Conservation (phyloP, 805 yeast genomes). For the Lipomyces yamadae region DNA sequence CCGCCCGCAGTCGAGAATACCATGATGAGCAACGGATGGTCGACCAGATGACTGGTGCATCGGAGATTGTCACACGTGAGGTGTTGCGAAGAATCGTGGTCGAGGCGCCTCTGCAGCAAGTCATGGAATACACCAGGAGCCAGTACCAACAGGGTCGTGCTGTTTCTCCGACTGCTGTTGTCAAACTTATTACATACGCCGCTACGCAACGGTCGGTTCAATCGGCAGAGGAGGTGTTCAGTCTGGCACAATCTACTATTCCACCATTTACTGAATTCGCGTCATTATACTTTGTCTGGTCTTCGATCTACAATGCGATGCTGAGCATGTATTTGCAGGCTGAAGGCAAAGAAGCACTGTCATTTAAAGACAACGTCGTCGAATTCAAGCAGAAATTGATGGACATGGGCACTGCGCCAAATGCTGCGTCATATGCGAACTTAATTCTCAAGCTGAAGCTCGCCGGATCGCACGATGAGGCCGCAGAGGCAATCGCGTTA, state of each 20-base stretch:
- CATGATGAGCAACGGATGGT: slow-evolving; percentile 13
- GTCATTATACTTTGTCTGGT: slow-evolving; percentile 39
- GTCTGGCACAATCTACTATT: slow-evolving; percentile 20
- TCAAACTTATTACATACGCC: slow-evolving; percentile 24
- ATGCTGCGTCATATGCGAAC: slow-evolving; percentile 47
- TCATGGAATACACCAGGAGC: slow-evolving; percentile 9
- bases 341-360: slow-evolving; percentile 39
- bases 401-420: slow-evolving; percentile 44
- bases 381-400: slow-evolving; percentile 42
- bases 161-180: slow-evolving; percentile 22
- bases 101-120: slow-evolving; percentile 6
- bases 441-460: slow-evolving; percentile 41
- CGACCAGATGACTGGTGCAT: slow-evolving; percentile 16
- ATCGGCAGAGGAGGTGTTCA: slow-evolving; percentile 27
- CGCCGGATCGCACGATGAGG: slow-evolving; percentile 44
- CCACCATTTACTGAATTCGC: slow-evolving; percentile 26
- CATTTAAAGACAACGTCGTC: slow-evolving; percentile 33
- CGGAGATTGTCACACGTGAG: slow-evolving; percentile 9
- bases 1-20: not conserved
- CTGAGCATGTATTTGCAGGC: slow-evolving; percentile 40
- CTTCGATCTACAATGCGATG: slow-evolving; percentile 40
- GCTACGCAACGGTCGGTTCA: slow-evolving; percentile 18
- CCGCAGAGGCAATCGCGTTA: slow-evolving; percentile 43
- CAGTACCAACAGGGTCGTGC: slow-evolving; percentile 13
- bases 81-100: slow-evolving; percentile 13